Base-by-base conservation (phyloP, 768 basidiomycete species). In the Suillus occidentalis region DNA sequence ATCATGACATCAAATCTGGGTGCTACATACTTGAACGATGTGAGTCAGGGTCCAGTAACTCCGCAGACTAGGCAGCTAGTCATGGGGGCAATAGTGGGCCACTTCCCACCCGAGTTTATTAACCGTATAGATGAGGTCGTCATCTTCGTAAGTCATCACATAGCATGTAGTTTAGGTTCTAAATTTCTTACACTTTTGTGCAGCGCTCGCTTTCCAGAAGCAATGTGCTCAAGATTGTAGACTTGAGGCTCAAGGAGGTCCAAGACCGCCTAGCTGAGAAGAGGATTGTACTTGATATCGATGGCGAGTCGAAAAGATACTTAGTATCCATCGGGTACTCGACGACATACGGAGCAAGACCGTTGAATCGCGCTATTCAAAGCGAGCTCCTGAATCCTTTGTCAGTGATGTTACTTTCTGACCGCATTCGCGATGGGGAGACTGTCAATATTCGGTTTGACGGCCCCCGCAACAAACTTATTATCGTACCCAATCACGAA, bases 1-100 rank as follows among this genome's bases (percentile, higher is more conserved):
- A 91, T 95, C 77, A 91, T 97, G 88, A 97, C 95, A 5, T 94
- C 92, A 58, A 98, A 98, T 73, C 83, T 97, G 22, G 95, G 93
- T 52, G 90, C 92, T 6, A 81, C 82, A 25, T 91, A 84, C 77
- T 81, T 94, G 56, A 87, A 90, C 63, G 92, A 93, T 58, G 84
- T 90, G 81, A 84, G 83, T 4, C 87, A 89, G 65, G 92, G 92
- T 5, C 81, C 86, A 0, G 87, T 97, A 60, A 86, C 79, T 22
- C 73, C 84, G 0, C 77, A 83, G 59, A 90, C 90, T 6, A 83
- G 81, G 65, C 73, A 83, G 40, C 76, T 90, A 59, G 95, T 98
- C 56, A 88, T 93, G 85, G 82, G 83, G 64, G 85, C 93, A 8
- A 92, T 97, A 63, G 89, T 89, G 68, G 78, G 78, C 1, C 94